Evolutionary conservation across 257 asterid species (phyloP).

Genomic region (Ophiorrhiza pumila): DNA sequence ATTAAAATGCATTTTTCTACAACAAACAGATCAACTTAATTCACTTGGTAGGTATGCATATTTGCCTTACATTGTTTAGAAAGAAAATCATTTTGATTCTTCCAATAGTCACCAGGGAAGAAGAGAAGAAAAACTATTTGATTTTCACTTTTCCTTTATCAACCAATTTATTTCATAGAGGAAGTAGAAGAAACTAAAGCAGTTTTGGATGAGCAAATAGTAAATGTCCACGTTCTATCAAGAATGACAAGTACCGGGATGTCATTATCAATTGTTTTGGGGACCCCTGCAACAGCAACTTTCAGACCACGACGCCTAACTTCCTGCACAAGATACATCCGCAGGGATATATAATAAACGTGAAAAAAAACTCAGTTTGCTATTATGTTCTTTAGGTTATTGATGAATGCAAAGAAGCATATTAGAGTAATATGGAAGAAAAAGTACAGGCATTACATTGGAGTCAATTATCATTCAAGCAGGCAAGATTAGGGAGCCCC

Average conservation of each 20-base stretch:
- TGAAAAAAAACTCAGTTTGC: neutral
- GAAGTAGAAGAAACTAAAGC: neutral
- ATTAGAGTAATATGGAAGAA: neutral
- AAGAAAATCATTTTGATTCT: constrained; percentile 5
- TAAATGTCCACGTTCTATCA: neutral
- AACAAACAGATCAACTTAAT: neutral
- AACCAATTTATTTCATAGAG: neutral
- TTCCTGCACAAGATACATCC: constrained; percentile 59
- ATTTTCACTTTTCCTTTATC: constrained; percentile 6
- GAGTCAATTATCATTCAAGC: neutral
- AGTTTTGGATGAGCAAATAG: neutral
- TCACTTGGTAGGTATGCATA: neutral
- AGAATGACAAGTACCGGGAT: constrained; percentile 61
- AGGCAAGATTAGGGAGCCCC: neutral
- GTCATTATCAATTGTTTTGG: constrained; percentile 97
- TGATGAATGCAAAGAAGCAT: neutral
- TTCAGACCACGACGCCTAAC: constrained; percentile 80
- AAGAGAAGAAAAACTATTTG: constrained; percentile 1
- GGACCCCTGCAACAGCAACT: constrained; percentile 85
- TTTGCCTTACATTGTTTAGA: neutral
- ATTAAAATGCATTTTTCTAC: neutral
- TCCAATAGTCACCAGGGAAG: neutral
- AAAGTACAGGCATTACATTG: neutral
- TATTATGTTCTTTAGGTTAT: neutral
- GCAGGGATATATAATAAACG: neutral